A percentile compares a stretch with the other conserved stretches of the same genome.
Evolutionary conservation across 768 basidiomycete species (phyloP).

Genomic region (Amanita jacksonii): DNA sequence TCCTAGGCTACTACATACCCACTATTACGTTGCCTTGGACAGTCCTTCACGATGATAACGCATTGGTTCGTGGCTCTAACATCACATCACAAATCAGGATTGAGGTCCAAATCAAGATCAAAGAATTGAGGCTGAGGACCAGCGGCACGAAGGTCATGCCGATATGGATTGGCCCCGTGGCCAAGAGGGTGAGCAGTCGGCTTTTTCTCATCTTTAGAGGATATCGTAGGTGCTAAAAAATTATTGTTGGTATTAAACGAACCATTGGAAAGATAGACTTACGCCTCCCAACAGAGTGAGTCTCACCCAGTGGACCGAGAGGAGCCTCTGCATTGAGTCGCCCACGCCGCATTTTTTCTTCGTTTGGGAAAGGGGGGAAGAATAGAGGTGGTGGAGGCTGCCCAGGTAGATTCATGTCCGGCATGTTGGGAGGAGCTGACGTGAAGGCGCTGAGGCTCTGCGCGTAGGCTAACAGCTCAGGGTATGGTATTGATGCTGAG

Average conservation of each 20-base stretch:
- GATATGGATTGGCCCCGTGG: slow-evolving; percentile 57
- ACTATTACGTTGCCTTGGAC: no score
- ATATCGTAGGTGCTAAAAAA: slow-evolving; percentile 47
- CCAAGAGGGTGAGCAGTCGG: slow-evolving; percentile 34
- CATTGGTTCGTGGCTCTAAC: no score
- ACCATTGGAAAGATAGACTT: slow-evolving; percentile 17
- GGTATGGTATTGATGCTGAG: slow-evolving; percentile 70
- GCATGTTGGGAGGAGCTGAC: slow-evolving; percentile 84
- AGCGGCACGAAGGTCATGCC: slow-evolving; percentile 48
- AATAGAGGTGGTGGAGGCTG: slow-evolving; percentile 72
- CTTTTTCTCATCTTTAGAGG: slow-evolving; percentile 41
- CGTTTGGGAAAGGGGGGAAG: slow-evolving; percentile 87
- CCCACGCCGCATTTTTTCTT: slow-evolving; percentile 84
- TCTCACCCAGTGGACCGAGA: slow-evolving; percentile 69
- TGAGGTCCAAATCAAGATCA: slow-evolving; percentile 77
- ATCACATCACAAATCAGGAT: slow-evolving; percentile 60
- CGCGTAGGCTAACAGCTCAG: slow-evolving; percentile 76
- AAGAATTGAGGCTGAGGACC: slow-evolving; percentile 54
- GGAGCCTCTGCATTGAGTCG: slow-evolving; percentile 74
- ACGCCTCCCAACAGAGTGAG: slow-evolving; percentile 74
- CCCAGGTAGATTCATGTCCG: slow-evolving; percentile 58
- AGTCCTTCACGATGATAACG: no score
- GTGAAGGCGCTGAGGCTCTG: slow-evolving; percentile 81
- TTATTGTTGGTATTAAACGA: slow-evolving; percentile 9
- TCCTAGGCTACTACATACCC: no score